Percentiles rank a stretch among this genome's conserved stretches.
phyloP scores from a whole-genome alignment of 73 alveolate species.

The Strombidium stylifer region DNA sequence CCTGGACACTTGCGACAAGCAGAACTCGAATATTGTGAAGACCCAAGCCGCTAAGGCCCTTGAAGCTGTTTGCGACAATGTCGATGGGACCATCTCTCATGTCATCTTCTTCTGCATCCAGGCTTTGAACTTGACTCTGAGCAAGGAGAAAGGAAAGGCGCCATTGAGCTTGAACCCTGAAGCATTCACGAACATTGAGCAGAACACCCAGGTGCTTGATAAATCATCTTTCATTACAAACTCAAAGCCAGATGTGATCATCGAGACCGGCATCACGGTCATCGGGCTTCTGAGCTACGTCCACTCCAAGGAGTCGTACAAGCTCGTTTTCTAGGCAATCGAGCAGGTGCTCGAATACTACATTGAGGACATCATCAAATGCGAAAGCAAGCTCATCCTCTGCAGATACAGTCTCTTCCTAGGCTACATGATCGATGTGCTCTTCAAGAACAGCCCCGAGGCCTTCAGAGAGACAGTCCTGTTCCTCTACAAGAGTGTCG shows the following conservation, averaged over 20 bases:
- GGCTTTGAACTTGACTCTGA: constrained; percentile 22
- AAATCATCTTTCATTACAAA: constrained; percentile 2
- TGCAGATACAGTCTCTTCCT: constrained; percentile 45
- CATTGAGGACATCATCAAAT: constrained; percentile 4
- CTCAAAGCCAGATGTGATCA: constrained; percentile 19
- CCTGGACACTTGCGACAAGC: constrained; percentile 74
- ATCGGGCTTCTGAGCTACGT: constrained; percentile 44
- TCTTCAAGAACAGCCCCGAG: constrained; percentile 5
- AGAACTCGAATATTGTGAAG: constrained; percentile 39
- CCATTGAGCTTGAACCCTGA: neutral
- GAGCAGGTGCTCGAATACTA: constrained; percentile 15
- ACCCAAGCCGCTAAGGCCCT: constrained; percentile 76
- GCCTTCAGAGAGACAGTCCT: constrained; percentile 39
- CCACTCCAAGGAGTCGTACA: constrained; percentile 32
- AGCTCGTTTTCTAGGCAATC: constrained; percentile 33
- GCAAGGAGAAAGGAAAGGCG: constrained; percentile 1
- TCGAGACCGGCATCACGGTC: constrained; percentile 45
- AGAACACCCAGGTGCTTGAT: no score
- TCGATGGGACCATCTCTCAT: constrained; percentile 64
- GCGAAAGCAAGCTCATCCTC: neutral
- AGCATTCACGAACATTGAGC: neutral
- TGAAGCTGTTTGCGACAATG: constrained; percentile 76
- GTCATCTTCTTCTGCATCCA: constrained; percentile 51
- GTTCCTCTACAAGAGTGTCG: constrained; percentile 22
- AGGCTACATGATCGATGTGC: constrained; percentile 58